Percentiles rank a stretch among this genome's conserved stretches.
These are phyloP conservation scores for Carex sylvatica DNA, from an alignment of 202 grass and related monocot species.

Conservation along the genomic window DNA sequence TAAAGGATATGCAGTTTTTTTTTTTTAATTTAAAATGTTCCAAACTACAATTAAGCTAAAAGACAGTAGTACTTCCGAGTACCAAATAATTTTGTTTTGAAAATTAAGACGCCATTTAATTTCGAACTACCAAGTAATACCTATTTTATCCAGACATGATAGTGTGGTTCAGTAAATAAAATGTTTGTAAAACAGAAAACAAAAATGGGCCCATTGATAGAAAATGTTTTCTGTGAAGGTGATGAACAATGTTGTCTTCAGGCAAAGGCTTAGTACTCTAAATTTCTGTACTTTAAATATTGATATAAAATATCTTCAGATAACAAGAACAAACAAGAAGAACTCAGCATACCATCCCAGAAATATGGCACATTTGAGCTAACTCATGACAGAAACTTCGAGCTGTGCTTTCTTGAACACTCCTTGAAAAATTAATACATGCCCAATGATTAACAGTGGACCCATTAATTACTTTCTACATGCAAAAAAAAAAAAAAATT, in stretches of 20 bases:
- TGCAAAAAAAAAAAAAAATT: constrained; percentile 14
- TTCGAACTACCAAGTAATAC: background rate
- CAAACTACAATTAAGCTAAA: background rate
- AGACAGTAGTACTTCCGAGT: background rate
- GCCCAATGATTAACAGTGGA: constrained; percentile 84
- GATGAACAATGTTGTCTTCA: background rate
- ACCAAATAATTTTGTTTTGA: constrained; percentile 6
- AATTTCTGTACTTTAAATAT: background rate
- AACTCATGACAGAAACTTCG: constrained; percentile 90
- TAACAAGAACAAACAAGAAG: background rate
- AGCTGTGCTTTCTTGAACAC: constrained; percentile 83
- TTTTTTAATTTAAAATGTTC: background rate
- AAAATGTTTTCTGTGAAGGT: background rate
- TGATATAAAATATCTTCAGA: background rate
- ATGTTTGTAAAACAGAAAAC: background rate
- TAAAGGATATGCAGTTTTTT: background rate
- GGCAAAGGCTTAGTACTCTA: background rate
- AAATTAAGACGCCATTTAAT: background rate
- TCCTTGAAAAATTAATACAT: constrained; percentile 94
- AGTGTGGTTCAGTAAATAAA: background rate
- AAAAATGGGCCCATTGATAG: background rate
- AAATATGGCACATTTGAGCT: constrained; percentile 90
- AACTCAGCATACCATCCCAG: constrained; percentile 71
- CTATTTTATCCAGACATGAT: background rate
- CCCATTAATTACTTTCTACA: constrained; percentile 98